Evolutionary conservation across 108 stramenopile genomes (phyloP), one percentile per base, ranked within the genome.

Genomic region (Pelagomonas calceolata): DNA sequence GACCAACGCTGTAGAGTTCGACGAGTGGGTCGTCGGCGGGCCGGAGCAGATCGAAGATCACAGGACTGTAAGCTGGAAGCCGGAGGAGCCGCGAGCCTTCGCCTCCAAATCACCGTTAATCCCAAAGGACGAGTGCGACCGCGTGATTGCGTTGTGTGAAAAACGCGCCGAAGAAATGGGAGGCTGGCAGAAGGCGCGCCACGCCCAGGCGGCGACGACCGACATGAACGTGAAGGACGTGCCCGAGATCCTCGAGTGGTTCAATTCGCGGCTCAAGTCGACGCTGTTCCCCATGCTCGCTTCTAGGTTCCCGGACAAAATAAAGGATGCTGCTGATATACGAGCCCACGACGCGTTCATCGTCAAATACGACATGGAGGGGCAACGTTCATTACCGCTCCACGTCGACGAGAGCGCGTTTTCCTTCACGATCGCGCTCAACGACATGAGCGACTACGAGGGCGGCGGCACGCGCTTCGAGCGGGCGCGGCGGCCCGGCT

Each of bases 341-440:
- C 73, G 46, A 76, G 81, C 92, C 12, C 92, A 94, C 76, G 95
- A 96, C 78, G 93, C 93, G 31, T 96, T 96, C 78, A 70, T 94
- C 36, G 94, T 93, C 30, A 78, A 88, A 45, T 96, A 96, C 76
- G 82, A 88, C 66, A 12, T 10, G 36, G 51, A 69, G 43, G 85
- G 85, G 39, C 91, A 88, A 71, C 76, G 84, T 63, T 78, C 79
- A 67, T 74, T 95, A 66, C 93, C 95, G 16, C 72, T 90, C 30
- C 94, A 95, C 70, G 73, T 73, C 46, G 94, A 95, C 71, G 91
- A 95, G 76, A 90, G 88, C 5, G 88, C 91, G 4, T 89, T 91
- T 69, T 90, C 89, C 73, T 88, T 91, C 63, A 90, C 93, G 30
- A 71, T 95, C 36, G 87, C 92, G 43, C 75, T 95, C 63, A 95